Evolutionary conservation across 129 eudicot species (phyloP).

Genomic region (Centrapalus pauciflorus): DNA sequence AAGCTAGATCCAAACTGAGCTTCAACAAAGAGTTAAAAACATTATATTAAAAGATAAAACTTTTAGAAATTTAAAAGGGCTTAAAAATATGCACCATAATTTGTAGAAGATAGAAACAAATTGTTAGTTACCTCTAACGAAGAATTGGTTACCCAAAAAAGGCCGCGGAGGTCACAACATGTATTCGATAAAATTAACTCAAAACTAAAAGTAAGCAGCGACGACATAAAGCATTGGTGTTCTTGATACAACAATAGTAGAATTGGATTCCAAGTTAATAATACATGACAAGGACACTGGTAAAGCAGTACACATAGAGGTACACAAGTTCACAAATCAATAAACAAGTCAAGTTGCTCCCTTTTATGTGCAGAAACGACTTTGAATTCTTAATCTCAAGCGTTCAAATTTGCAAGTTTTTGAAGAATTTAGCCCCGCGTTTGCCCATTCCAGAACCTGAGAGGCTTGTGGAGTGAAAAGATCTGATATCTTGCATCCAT

Average conservation of each 20-base stretch:
- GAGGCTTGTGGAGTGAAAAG: slow-evolving; percentile 53
- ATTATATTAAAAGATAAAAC: too few relatives aligned
- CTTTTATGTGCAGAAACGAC: background rate
- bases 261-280: background rate
- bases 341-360: slow-evolving; percentile 10
- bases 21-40: too few relatives aligned
- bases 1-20: too few relatives aligned
- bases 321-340: background rate
- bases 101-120: too few relatives aligned
- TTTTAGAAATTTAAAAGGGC: too few relatives aligned
- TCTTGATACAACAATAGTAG: slow-evolving; percentile 14
- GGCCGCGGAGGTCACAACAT: background rate
- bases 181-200: background rate
- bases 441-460: slow-evolving; percentile 70
- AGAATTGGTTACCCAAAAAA: too few relatives aligned
- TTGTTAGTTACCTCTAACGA: too few relatives aligned
- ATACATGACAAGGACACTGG: background rate
- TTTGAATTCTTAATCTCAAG: background rate
- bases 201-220: background rate
- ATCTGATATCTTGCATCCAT: slow-evolving; percentile 74
- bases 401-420: slow-evolving; percentile 50
- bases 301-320: background rate
- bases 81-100: too few relatives aligned
- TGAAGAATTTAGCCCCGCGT: slow-evolving; percentile 69
- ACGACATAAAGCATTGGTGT: slow-evolving; percentile 17